These are phyloP conservation scores for Phytophthora vignae DNA, from an alignment of 352 stramenopile genomes.

Conservation along the genomic window DNA sequence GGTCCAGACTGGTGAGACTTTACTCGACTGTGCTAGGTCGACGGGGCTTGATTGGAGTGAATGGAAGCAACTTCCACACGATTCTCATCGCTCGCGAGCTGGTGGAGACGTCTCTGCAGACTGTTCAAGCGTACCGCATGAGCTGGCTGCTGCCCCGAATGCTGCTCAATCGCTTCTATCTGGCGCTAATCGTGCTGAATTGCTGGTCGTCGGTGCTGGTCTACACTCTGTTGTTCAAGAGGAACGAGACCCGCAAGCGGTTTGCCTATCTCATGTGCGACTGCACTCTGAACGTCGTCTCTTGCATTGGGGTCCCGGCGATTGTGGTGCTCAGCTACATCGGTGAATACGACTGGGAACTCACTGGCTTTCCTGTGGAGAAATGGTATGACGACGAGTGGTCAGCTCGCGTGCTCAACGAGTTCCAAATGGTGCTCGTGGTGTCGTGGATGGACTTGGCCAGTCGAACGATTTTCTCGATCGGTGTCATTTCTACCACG, in stretches of 20 bases:
- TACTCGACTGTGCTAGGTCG: conserved; percentile 25
- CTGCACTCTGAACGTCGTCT: conserved; percentile 28
- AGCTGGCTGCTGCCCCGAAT: conserved; percentile 29
- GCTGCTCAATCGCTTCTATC: conserved; percentile 42
- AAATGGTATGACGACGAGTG: conserved; percentile 39
- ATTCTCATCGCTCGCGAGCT: conserved; percentile 35
- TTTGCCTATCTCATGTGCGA: conserved; percentile 29
- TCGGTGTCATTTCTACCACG: conserved; percentile 27
- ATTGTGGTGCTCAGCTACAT: conserved; percentile 30
- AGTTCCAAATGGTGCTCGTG: conserved; percentile 40
- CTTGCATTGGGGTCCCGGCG: conserved; percentile 27
- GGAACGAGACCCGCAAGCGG: conserved; percentile 22
- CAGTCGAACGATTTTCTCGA: conserved; percentile 30
- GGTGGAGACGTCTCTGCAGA: conserved; percentile 31
- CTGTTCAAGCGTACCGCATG: conserved; percentile 39
- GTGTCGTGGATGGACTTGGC: conserved; percentile 35
- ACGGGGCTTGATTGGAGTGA: conserved; percentile 23
- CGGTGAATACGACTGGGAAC: conserved; percentile 16
- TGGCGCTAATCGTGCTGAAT: conserved; percentile 36
- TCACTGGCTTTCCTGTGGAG: conserved; percentile 24
- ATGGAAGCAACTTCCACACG: conserved; percentile 32
- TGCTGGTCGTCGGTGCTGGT: conserved; percentile 34
- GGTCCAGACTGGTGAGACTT: neutral
- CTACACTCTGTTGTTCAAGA: conserved; percentile 23
- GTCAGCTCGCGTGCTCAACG: conserved; percentile 30